phyloP scores from a whole-genome alignment of 2,329 filamentous ascomycete genomes.

The Shiraia sp. region DNA sequence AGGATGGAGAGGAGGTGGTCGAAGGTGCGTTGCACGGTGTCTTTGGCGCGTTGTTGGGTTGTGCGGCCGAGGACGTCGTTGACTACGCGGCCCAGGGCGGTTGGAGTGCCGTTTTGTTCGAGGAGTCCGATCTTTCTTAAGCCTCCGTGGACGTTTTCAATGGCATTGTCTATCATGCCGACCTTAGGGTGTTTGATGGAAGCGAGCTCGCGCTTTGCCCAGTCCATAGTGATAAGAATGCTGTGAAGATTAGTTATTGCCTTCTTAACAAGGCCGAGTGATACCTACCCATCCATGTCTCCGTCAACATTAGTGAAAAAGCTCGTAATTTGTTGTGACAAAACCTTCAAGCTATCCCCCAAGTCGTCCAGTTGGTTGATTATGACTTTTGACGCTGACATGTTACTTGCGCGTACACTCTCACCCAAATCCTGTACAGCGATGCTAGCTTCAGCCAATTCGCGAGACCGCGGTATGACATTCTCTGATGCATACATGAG shows the following conservation, averaged over 20 bases:
- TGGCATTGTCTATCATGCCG: slow-evolving; percentile 70
- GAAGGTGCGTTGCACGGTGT: slow-evolving; percentile 83
- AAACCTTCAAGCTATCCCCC: slow-evolving; percentile 80
- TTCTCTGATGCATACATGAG: slow-evolving; percentile 94
- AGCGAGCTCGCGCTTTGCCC: slow-evolving; percentile 83
- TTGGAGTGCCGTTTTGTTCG: slow-evolving; percentile 57
- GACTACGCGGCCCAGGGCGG: slow-evolving; percentile 68
- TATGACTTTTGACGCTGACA: slow-evolving; percentile 86
- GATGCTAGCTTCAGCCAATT: slow-evolving; percentile 86
- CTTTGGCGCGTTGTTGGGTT: slow-evolving; percentile 76
- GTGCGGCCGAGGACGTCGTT: slow-evolving; percentile 79
- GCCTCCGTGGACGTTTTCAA: slow-evolving; percentile 81
- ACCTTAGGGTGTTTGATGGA: slow-evolving; percentile 45
- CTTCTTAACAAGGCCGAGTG: not conserved
- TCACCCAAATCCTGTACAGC: slow-evolving; percentile 95
- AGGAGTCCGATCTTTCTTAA: slow-evolving; percentile 63
- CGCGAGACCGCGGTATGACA: slow-evolving; percentile 81
- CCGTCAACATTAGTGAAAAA: slow-evolving; percentile 95
- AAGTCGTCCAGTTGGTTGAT: slow-evolving; percentile 83
- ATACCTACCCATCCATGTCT: slow-evolving; percentile 76
- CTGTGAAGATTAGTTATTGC: slow-evolving; percentile 46
- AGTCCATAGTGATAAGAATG: slow-evolving; percentile 94
- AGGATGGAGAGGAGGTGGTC: slow-evolving; percentile 84
- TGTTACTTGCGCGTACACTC: slow-evolving; percentile 84
- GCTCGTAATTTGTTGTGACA: slow-evolving; percentile 82